Percentiles rank a stretch among this genome's conserved stretches.
Conservation (phyloP, 805 yeast species). For the Lachancea kluyveri region DNA sequence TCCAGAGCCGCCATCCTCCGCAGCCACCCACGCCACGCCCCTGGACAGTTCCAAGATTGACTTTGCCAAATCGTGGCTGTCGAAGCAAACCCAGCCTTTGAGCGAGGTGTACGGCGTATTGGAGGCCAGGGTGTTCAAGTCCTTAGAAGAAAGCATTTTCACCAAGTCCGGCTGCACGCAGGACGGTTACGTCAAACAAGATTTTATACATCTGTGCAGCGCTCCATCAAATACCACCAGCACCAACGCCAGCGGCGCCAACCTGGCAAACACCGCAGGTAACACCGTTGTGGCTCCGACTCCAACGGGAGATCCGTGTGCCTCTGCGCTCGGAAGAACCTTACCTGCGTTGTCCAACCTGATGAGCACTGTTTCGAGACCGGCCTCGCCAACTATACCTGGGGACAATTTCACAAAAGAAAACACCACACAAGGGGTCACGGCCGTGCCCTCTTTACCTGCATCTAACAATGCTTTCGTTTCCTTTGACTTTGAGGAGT, state of each 20-base stretch:
- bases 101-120: slow-evolving; percentile 70
- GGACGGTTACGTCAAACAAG: slow-evolving; percentile 30
- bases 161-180: slow-evolving; percentile 25
- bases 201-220: slow-evolving; percentile 27
- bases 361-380: too few species aligned
- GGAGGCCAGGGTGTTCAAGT: slow-evolving; percentile 59
- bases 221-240: too few species aligned
- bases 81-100: slow-evolving; percentile 79
- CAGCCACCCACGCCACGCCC: slow-evolving; percentile 6
- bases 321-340: too few species aligned
- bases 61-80: slow-evolving; percentile 72
- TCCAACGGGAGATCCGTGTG: too few species aligned
- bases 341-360: too few species aligned
- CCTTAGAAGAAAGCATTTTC: slow-evolving; percentile 36
- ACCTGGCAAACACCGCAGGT: slow-evolving; percentile 7
- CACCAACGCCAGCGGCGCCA: slow-evolving; percentile 5
- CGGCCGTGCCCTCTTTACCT: too few species aligned
- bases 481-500: slow-evolving; percentile 40
- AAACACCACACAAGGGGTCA: too few species aligned
- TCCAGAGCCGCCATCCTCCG: background rate
- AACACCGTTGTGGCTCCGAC: too few species aligned
- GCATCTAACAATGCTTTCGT: too few species aligned
- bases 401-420: too few species aligned
- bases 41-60: slow-evolving; percentile 30
- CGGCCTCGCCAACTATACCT: too few species aligned